Evolutionary conservation across 176 grass and related monocot species (phyloP).

Genomic region (Calamus simplicifolius): DNA sequence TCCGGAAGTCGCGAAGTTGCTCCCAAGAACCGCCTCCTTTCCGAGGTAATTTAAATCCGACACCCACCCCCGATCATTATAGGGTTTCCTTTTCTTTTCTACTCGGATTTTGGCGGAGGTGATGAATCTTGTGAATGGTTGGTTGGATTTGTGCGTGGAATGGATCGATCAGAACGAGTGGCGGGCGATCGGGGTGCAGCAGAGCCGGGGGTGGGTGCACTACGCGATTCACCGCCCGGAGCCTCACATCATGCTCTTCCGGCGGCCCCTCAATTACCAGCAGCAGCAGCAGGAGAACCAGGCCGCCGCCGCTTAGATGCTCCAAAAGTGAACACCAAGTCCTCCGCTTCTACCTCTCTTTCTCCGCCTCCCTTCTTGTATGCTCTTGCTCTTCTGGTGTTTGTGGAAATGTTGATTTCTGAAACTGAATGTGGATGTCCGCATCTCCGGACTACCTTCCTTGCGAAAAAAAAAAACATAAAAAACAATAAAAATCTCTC

Average conservation of each 20-base stretch:
- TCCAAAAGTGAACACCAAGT: conserved; percentile 50
- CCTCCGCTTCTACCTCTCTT: neutral
- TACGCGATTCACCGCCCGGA: conserved; percentile 98
- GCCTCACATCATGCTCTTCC: conserved; percentile 99
- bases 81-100: too few species aligned
- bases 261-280: conserved; percentile 92
- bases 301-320: conserved; percentile 36
- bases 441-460: too few species aligned
- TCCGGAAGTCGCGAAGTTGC: conserved; percentile 85
- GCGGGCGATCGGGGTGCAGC: conserved; percentile 95
- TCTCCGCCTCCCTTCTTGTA: neutral
- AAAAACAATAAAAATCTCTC: too few species aligned
- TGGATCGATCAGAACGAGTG: conserved; percentile 61
- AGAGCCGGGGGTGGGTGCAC: conserved; percentile 99
- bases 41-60: conserved; percentile 42
- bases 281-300: conserved; percentile 76
- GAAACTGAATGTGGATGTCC: neutral
- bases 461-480: too few species aligned
- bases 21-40: conserved; percentile 89
- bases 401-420: conserved; percentile 35
- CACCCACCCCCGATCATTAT: neutral
- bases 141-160: neutral
- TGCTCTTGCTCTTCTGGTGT: conserved; percentile 21
- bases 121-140: neutral
- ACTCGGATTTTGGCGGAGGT: too few species aligned